phyloP scores from a whole-genome alignment of 2,329 filamentous ascomycete genomes.

The Venturia aucupariae region DNA sequence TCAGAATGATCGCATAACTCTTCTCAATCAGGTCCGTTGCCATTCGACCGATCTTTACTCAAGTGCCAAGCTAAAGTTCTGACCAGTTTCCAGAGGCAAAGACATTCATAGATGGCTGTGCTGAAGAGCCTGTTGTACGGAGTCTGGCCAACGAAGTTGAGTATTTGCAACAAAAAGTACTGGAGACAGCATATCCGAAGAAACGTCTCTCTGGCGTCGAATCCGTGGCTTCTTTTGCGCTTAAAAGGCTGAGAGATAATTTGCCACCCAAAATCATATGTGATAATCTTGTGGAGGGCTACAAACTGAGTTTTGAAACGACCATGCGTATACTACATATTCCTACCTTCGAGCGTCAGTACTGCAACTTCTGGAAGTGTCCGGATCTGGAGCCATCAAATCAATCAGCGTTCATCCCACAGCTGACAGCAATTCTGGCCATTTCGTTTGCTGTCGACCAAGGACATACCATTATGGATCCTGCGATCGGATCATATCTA shows the following conservation, averaged over 20 bases:
- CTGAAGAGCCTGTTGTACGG: constrained; percentile 15
- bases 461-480: constrained; percentile 15
- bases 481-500: constrained; percentile 17
- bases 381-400: constrained; percentile 16
- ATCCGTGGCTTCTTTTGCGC: constrained; percentile 17
- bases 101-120: neutral
- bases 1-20: constrained; percentile 19
- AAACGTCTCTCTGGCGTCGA: constrained; percentile 12
- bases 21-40: constrained; percentile 21
- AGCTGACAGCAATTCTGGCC: constrained; percentile 20
- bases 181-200: constrained; percentile 16
- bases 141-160: constrained; percentile 17
- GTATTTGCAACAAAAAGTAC: constrained; percentile 18
- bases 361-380: constrained; percentile 19
- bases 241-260: constrained; percentile 19
- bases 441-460: constrained; percentile 21
- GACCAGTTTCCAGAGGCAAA: neutral
- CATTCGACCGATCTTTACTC: constrained; percentile 19
- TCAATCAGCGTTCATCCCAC: constrained; percentile 16
- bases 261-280: constrained; percentile 20
- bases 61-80: constrained; percentile 13
- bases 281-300: constrained; percentile 20
- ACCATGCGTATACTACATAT: constrained; percentile 21
- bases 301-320: constrained; percentile 21
- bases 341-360: constrained; percentile 22